These are phyloP conservation scores for Teratosphaeria epicoccoides DNA, from an alignment of 2,329 filamentous ascomycete genomes.

Conservation along the genomic window DNA sequence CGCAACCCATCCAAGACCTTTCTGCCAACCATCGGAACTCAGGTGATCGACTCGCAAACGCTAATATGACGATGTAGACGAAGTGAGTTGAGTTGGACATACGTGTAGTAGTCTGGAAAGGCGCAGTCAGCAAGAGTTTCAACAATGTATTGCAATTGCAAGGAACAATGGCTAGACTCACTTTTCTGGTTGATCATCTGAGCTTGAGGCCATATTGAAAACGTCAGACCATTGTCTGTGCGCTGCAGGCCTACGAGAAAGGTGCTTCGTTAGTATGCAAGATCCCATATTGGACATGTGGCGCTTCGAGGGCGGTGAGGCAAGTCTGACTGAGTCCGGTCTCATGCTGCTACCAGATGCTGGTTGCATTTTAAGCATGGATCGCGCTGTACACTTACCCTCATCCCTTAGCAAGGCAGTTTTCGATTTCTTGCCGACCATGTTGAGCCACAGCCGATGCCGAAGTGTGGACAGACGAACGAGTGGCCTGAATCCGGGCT, in stretches of 20 bases:
- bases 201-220: conserved; percentile 86
- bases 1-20: conserved; percentile 22
- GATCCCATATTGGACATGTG: conserved; percentile 5
- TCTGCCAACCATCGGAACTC: conserved; percentile 19
- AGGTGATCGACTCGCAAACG: not conserved
- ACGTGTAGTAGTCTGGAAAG: conserved; percentile 88
- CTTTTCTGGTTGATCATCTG: conserved; percentile 88
- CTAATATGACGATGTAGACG: not conserved
- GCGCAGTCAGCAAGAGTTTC: conserved; percentile 10
- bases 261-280: conserved; percentile 7
- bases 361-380: conserved; percentile 3
- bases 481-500: too few species aligned
- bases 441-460: conserved; percentile 24
- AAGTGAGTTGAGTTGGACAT: conserved; percentile 27
- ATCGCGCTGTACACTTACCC: conserved; percentile 25
- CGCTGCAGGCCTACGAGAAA: conserved; percentile 65
- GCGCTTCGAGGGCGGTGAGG: not conserved
- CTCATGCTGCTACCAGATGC: not conserved
- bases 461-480: too few species aligned
- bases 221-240: conserved; percentile 96
- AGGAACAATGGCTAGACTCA: not conserved
- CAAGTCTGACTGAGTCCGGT: conserved; percentile 3
- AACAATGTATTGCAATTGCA: not conserved
- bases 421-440: conserved; percentile 58
- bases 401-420: conserved; percentile 53